Conservation (phyloP, 2,329 filamentous ascomycete genomes). For the Claviceps purpurea region DNA sequence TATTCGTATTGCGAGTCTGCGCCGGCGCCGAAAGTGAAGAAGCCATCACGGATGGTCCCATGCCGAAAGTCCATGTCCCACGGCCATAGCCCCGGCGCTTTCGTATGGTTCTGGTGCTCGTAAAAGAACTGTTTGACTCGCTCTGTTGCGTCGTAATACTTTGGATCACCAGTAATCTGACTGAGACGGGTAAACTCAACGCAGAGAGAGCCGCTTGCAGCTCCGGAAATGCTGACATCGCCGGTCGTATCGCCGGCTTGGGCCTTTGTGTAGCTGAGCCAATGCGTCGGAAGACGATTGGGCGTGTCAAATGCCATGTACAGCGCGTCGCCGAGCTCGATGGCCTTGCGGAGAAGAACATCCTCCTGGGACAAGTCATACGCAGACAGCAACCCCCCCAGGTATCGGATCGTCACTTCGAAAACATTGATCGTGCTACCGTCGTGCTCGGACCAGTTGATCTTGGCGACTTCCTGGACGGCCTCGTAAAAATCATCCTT, state of each 20-base stretch:
- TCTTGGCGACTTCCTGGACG: conserved; percentile 31
- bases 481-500: conserved; percentile 41
- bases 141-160: conserved; percentile 65
- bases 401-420: conserved; percentile 46
- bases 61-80: conserved; percentile 46
- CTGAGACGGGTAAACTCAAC: conserved; percentile 64
- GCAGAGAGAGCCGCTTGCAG: conserved; percentile 49
- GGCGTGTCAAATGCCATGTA: conserved; percentile 41
- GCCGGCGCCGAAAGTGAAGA: conserved; percentile 32
- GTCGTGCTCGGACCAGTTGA: conserved; percentile 40
- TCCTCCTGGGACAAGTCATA: conserved; percentile 37
- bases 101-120: conserved; percentile 50
- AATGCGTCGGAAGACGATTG: conserved; percentile 35
- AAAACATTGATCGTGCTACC: conserved; percentile 40
- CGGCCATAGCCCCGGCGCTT: conserved; percentile 62
- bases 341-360: conserved; percentile 34
- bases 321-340: conserved; percentile 40
- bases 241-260: conserved; percentile 24
- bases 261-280: conserved; percentile 29
- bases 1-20: conserved; percentile 45
- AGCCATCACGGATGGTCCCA: conserved; percentile 27
- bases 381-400: conserved; percentile 38
- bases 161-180: conserved; percentile 57
- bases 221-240: conserved; percentile 25
- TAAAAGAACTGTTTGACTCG: conserved; percentile 58